Percentiles rank a stretch among this genome's conserved stretches.
phyloP scores from a whole-genome alignment of 2,329 filamentous ascomycete genomes.

The Hypoxylon sp. region DNA sequence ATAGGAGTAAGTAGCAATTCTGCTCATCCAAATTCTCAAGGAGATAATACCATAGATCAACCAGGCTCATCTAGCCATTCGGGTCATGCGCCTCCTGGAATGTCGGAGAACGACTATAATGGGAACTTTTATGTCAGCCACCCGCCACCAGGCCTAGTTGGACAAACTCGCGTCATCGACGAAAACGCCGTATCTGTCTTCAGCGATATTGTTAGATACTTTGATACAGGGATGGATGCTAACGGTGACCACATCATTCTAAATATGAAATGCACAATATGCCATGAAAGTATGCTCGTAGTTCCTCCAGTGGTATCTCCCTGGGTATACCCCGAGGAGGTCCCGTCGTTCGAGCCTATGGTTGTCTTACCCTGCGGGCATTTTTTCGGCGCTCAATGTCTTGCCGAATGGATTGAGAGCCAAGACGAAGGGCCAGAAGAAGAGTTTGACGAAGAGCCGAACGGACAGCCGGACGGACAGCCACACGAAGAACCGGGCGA shows the following conservation, averaged over 20 bases:
- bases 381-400: constrained; percentile 37
- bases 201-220: constrained; percentile 35
- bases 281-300: constrained; percentile 27
- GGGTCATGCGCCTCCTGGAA: not conserved
- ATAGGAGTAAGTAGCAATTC: not conserved
- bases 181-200: constrained; percentile 39
- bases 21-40: not conserved
- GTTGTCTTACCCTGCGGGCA: constrained; percentile 47
- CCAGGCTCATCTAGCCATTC: not conserved
- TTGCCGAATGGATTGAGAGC: constrained; percentile 22
- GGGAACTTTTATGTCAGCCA: not conserved
- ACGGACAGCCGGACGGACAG: not conserved
- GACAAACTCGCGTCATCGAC: not conserved
- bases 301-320: constrained; percentile 16
- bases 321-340: not conserved
- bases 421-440: too few species aligned
- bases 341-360: not conserved
- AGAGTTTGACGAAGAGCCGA: not conserved
- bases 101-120: not conserved
- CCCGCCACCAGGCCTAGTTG: constrained; percentile 11
- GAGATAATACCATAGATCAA: not conserved
- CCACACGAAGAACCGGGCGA: not conserved
- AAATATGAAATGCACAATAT: constrained; percentile 43
- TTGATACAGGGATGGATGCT: constrained; percentile 28
- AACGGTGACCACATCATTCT: constrained; percentile 24